Conservation (phyloP, 176 grass and related monocot genomes). For the Areca catechu region DNA sequence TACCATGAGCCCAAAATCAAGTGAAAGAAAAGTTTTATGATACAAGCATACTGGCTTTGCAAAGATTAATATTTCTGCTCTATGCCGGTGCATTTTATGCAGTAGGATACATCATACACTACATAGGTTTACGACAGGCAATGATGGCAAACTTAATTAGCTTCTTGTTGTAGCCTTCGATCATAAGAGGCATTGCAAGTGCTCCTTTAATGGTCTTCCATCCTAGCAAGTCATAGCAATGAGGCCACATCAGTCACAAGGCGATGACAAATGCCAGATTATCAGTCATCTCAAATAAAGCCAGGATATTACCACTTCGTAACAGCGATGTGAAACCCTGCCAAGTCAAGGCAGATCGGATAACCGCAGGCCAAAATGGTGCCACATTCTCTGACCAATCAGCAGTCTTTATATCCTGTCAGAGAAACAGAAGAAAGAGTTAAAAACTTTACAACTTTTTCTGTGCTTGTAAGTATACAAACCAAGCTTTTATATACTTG, state of each 20-base stretch:
- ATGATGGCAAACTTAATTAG: constrained; percentile 90
- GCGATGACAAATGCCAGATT: not conserved
- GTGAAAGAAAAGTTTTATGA: no score
- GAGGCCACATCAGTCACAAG: no score
- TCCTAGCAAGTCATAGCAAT: constrained; percentile 21
- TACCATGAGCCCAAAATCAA: no score
- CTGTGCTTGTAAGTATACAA: no score
- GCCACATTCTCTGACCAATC: constrained; percentile 96
- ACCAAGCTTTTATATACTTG: no score
- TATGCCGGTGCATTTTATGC: no score
- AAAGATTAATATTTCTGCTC: no score
- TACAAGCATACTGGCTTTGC: no score
- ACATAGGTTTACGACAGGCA: constrained; percentile 59
- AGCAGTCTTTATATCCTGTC: constrained; percentile 69
- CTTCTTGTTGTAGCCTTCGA: constrained; percentile 78
- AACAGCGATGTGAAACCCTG: constrained; percentile 70
- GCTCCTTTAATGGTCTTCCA: constrained; percentile 97
- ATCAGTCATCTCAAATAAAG: not conserved
- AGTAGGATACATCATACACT: no score
- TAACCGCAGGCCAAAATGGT: constrained; percentile 94
- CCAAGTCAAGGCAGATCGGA: constrained; percentile 83
- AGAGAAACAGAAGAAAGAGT: not conserved
- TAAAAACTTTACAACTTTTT: no score
- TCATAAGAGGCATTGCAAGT: constrained; percentile 94
- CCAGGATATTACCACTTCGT: constrained; percentile 32